Evolutionary conservation across 352 stramenopile genomes (phyloP), one percentile per base, ranked within the genome.

Genomic region (Globisporangium yorkense): DNA sequence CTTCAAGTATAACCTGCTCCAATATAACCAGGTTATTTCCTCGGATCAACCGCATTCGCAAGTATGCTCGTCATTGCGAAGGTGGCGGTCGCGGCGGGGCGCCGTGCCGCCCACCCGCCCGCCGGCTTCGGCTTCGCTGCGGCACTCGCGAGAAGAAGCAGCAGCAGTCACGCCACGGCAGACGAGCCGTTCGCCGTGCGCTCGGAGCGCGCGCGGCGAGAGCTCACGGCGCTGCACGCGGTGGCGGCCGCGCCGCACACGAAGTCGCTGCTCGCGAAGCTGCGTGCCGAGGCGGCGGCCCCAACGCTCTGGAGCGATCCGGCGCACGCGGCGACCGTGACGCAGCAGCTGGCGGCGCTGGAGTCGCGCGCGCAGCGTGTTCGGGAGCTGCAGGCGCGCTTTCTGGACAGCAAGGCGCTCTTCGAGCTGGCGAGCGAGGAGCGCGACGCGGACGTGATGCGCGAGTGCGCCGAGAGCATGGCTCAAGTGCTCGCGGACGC

Each of bases 351-450:
- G 8, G 72, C 68, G 20, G 67, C 62, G 1, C 59, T 93, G 24
- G 80, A 91, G 55, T 67, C 78, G 0, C 72, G 75, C 2, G 68
- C 80, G 39, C 67, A 59, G 18, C 67, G 67, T 20, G 57, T 77
- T 1, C 39, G 57, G 13, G 68, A 86, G 8, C 50, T 89, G 39
- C 67, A 74, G 18, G 41, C 62, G 5, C 62, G 62, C 7, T 88
- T 88, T 45, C 62, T 87, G 10, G 83, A 93, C 44, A 77, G 74
- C 29, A 87, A 87, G 56, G 79, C 80, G 49, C 61, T 89, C 10
- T 84, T 75, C 56, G 60, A 62, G 8, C 52, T 93, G 33, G 78
- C 83, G 2, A 72, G 62, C 9, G 80, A 90, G n/a, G 83, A 93
- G 40, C 37, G 70, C 4, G 79, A 93, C 45, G 66, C 76, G 31